These are phyloP conservation scores for Trichoderma lentiforme DNA, from an alignment of 2,329 filamentous ascomycete species.

Conservation along the genomic window DNA sequence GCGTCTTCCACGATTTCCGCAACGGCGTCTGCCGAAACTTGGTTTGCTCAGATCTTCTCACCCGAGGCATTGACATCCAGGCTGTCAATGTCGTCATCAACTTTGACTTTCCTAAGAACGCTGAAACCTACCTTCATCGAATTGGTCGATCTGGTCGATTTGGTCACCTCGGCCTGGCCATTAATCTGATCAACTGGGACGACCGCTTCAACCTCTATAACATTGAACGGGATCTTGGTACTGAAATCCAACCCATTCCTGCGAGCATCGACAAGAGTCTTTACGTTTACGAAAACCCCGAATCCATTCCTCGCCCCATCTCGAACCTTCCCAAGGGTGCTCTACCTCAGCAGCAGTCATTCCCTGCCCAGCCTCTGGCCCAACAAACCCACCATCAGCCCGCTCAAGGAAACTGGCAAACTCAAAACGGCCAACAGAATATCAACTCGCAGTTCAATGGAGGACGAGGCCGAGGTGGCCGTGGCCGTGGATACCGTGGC, in stretches of 20 bases:
- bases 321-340: conserved; percentile 44
- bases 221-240: conserved; percentile 95
- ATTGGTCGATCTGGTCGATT: conserved; percentile 97
- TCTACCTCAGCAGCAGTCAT: conserved; percentile 27
- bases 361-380: conserved; percentile 18
- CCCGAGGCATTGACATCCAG: conserved; percentile 98
- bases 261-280: conserved; percentile 93
- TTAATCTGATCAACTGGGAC: conserved; percentile 99
- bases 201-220: conserved; percentile 98
- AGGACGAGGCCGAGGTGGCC: conserved; percentile 38
- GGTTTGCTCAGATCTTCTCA: conserved; percentile 95
- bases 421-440: conserved; percentile 38
- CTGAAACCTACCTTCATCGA: conserved; percentile 96
- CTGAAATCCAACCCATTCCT: conserved; percentile 96
- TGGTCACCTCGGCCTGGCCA: conserved; percentile 93
- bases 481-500: conserved; percentile 39
- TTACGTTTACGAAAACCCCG: conserved; percentile 96
- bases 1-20: conserved; percentile 98
- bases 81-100: conserved; percentile 99
- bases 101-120: conserved; percentile 99
- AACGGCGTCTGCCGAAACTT: conserved; percentile 97
- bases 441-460: conserved; percentile 33
- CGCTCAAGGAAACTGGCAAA: conserved; percentile 42
- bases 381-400: conserved; percentile 23
- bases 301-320: conserved; percentile 84